Percentiles rank a stretch among this genome's conserved stretches.
These are phyloP conservation scores for Mucor velutinosus DNA, from an alignment of 371 early-diverging fungal genomes.

Conservation along the genomic window DNA sequence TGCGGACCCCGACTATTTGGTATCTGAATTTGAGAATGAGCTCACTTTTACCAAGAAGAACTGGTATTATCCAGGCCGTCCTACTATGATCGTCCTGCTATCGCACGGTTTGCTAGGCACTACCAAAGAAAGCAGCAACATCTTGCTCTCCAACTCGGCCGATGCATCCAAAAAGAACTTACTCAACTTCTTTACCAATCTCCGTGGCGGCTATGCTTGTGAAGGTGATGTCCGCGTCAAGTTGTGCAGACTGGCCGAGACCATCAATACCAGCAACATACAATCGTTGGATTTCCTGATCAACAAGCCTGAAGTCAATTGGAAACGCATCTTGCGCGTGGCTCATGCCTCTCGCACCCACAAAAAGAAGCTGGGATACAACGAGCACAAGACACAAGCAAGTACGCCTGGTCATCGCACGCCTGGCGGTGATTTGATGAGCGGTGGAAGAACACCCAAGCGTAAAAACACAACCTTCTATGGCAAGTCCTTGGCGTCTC, in stretches of 20 bases:
- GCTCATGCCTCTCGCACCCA: slow-evolving; percentile 43
- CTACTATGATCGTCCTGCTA: slow-evolving; percentile 78
- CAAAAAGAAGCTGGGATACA: slow-evolving; percentile 48
- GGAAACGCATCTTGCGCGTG: slow-evolving; percentile 65
- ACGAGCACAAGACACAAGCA: slow-evolving; percentile 55
- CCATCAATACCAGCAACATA: slow-evolving; percentile 77
- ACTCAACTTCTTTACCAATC: slow-evolving; percentile 80
- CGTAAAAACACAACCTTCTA: slow-evolving; percentile 39
- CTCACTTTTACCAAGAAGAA: slow-evolving; percentile 75
- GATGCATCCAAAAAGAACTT: slow-evolving; percentile 61
- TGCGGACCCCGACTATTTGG: slow-evolving; percentile 78
- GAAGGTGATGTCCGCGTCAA: slow-evolving; percentile 68
- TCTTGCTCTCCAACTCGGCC: neutral
- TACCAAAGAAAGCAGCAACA: neutral
- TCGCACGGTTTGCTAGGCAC: slow-evolving; percentile 48
- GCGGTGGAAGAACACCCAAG: slow-evolving; percentile 38
- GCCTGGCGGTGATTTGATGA: slow-evolving; percentile 10
- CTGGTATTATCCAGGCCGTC: slow-evolving; percentile 82
- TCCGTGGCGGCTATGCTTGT: slow-evolving; percentile 69
- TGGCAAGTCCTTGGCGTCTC: slow-evolving; percentile 32
- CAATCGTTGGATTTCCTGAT: slow-evolving; percentile 84
- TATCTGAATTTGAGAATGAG: slow-evolving; percentile 79
- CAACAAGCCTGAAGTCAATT: slow-evolving; percentile 69
- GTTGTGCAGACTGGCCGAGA: slow-evolving; percentile 74
- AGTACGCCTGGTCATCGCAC: slow-evolving; percentile 50